phyloP scores from a whole-genome alignment of 345 rosid genomes.

The Erucastrum elatum region DNA sequence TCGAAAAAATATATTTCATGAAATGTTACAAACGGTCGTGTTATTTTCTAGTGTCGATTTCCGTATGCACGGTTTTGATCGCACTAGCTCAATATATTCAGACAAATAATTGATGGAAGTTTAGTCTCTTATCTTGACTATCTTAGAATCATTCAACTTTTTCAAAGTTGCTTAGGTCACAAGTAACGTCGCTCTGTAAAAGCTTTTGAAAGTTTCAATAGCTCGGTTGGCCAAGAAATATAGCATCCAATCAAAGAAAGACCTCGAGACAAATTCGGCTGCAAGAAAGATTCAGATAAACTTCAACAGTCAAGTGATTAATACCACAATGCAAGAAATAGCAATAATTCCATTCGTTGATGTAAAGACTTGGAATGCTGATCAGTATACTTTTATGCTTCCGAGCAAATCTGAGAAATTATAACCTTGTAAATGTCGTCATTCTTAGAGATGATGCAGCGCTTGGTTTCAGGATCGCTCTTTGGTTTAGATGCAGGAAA shows the following conservation, averaged over 20 bases:
- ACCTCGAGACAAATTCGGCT: not conserved
- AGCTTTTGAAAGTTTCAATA: conserved; percentile 8
- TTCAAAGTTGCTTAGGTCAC: not conserved
- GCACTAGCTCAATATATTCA: not conserved
- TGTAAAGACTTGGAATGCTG: not conserved
- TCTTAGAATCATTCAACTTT: not conserved
- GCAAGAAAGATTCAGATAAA: not conserved
- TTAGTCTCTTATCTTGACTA: conserved; percentile 5
- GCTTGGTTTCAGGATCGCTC: not conserved
- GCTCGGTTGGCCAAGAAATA: not conserved
- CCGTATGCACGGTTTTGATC: not conserved
- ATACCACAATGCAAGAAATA: not conserved
- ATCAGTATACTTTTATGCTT: not conserved
- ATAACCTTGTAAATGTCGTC: not conserved
- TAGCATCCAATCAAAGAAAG: not conserved
- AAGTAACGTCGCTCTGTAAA: not conserved
- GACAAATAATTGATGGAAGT: not conserved
- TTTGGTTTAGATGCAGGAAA: not conserved
- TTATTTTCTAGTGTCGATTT: not conserved
- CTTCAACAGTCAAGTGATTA: not conserved
- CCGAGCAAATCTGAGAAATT: not conserved
- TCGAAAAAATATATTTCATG: not conserved
- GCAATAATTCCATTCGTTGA: not conserved
- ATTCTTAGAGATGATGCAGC: not conserved
- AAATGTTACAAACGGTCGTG: not conserved